Base-by-base conservation (phyloP, 305 asterid species). In the Solanum hybrid region DNA sequence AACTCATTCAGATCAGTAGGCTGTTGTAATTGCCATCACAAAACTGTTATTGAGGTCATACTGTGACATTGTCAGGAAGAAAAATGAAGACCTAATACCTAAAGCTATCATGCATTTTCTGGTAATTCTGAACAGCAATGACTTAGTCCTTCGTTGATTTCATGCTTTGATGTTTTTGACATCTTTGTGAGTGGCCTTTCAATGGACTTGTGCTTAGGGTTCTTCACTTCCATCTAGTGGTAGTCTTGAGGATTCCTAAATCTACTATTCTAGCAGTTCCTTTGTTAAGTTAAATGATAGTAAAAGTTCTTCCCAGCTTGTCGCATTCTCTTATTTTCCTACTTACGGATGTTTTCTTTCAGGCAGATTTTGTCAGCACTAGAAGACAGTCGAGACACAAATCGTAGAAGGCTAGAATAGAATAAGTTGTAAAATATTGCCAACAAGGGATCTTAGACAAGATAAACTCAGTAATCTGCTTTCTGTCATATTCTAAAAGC, bases 51-150 rank as follows among this genome's bases (percentile, higher is more conserved):
- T 97, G 87, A 95, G 94, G 93, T 97, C 99, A 72, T 97, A 96
- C 90, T 96, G 96, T 91, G 99, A 96, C 91, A 96, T 96, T 90
- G 98, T 96, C 31, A 93, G 99, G 89, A 97, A 96, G 94, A 96
- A 96, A 89, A 91, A 95, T 76, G 98, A 97, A 92, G 99, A 97
- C 93, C 91, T 84, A 91, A 92, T 97, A 42, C 99, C 99, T 12
- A 97, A 97, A 92, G 98, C 98, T 79, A 95, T 97, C 89, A 97
- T 97, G 99, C 98, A 97, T 93, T 97, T 97, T 90, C 95, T 97
- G 98, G 99, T 97, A 96, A 91, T 77, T 36, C 56, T 73, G 84
- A 40, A 79, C 40, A 79, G 34, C 34, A 24, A 24, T 79, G 56
- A 79, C 35, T 79, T 24, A 20, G 64, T 37, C 60, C 56, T 79